phyloP scores from a whole-genome alignment of 371 early-diverging fungal genomes.

The Mucor indicus region DNA sequence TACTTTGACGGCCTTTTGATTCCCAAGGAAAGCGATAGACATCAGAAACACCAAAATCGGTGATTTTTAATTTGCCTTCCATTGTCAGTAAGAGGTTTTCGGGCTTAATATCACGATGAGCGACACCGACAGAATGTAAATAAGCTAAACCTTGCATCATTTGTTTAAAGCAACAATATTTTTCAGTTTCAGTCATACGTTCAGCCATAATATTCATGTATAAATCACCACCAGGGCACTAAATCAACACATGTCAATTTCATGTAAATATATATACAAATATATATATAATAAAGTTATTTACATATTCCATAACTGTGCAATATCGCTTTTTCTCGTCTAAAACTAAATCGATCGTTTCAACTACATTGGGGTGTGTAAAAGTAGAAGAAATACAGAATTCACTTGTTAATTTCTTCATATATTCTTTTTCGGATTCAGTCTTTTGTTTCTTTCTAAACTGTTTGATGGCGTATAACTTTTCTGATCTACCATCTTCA shows the following conservation, averaged over 20 bases:
- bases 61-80: slow-evolving; percentile 82
- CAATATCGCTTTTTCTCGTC: slow-evolving; percentile 88
- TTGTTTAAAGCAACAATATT: slow-evolving; percentile 87
- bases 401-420: slow-evolving; percentile 87
- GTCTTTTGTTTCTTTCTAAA: slow-evolving; percentile 82
- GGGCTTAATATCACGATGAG: slow-evolving; percentile 83
- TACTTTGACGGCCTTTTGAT: slow-evolving; percentile 54
- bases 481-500: too few relatives aligned
- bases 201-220: slow-evolving; percentile 67
- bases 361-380: slow-evolving; percentile 84
- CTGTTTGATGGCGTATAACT: slow-evolving; percentile 92
- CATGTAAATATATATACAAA: too few relatives aligned
- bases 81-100: slow-evolving; percentile 89
- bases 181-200: slow-evolving; percentile 61
- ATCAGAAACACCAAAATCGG: slow-evolving; percentile 94
- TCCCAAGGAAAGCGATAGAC: slow-evolving; percentile 87
- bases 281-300: too few relatives aligned
- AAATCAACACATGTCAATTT: too few relatives aligned
- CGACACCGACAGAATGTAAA: slow-evolving; percentile 90
- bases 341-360: slow-evolving; percentile 88
- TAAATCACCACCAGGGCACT: slow-evolving; percentile 76
- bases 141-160: slow-evolving; percentile 82
- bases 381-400: slow-evolving; percentile 90
- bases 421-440: slow-evolving; percentile 85
- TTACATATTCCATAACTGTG: slow-evolving; percentile 83